Evolutionary conservation across 192 early-diverging fungal species (phyloP), one percentile per base, ranked within the genome.

Genomic region (Cladochytrium replicatum): DNA sequence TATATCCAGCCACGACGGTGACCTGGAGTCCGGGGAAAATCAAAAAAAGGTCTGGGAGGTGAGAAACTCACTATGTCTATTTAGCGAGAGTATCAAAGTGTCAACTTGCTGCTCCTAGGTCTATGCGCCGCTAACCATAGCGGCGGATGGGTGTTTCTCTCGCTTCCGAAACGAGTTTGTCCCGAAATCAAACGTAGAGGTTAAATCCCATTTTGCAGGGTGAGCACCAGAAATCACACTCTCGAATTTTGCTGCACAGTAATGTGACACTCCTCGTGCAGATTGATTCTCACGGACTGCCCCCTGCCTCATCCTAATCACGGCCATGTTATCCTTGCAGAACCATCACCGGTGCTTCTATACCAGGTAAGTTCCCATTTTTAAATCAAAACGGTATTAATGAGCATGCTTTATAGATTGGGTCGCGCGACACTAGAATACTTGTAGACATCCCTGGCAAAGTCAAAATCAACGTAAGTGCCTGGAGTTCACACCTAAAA

Each of bases 71-170:
- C 6, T 8, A 6, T 43, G 6, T 39, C 32, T 52, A 21, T 26
- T 7, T 22, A 6, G 47, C 1, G 34, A 11, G 30, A 15, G 24
- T n/a, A n/a, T n/a, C n/a, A n/a, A n/a, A n/a, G n/a, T n/a, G n/a
- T n/a, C n/a, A n/a, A n/a, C n/a, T n/a, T n/a, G n/a, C n/a, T n/a
- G n/a, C n/a, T n/a, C n/a, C 27, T 27, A 72, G 62, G 71, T 66
- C 29, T 78, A 70, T 61, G 85, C 88, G n/a, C 80, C 85, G 11
- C 68, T 94, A 9, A 87, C 84, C 1, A 69, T 94, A 50, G 83
- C 94, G 19, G 86, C 83, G 17, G 93, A 97, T 60, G 93, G 93
- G 13, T 86, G 86, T 54, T 87, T 88, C 46, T 94, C 91, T 52
- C 90, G 87, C 63, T 97, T 94, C 61, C 74, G 93, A 30, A 89